These are phyloP conservation scores for Pholiota molesta DNA, from an alignment of 768 basidiomycete genomes.

Conservation along the genomic window DNA sequence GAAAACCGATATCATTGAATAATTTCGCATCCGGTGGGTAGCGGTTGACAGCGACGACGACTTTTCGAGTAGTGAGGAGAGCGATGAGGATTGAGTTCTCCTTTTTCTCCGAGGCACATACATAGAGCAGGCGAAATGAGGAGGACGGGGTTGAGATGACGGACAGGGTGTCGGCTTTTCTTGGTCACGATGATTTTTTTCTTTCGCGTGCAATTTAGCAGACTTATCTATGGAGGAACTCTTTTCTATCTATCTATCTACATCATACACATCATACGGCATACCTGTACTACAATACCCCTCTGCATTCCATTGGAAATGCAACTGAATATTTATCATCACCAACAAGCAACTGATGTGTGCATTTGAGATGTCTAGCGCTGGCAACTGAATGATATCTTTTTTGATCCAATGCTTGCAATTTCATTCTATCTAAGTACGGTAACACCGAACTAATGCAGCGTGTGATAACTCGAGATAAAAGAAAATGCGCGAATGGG, in stretches of 20 bases:
- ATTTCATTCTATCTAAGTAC: constrained; percentile 14
- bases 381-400: neutral
- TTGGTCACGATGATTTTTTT: neutral
- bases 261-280: constrained; percentile 8
- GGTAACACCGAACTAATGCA: constrained; percentile 7
- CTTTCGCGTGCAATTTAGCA: constrained; percentile 2
- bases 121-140: too few relatives aligned
- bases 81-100: constrained; percentile 24
- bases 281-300: constrained; percentile 15
- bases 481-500: constrained; percentile 6
- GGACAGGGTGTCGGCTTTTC: neutral
- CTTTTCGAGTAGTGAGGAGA: constrained; percentile 33
- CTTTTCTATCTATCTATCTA: constrained; percentile 7
- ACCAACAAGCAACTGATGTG: neutral
- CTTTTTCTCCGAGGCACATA: neutral
- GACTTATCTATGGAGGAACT: constrained; percentile 17
- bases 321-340: neutral
- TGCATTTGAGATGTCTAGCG: neutral
- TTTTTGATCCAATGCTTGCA: constrained; percentile 9
- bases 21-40: constrained; percentile 40
- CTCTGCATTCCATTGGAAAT: neutral
- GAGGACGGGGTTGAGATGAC: too few relatives aligned
- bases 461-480: constrained; percentile 4
- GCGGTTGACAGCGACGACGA: constrained; percentile 30
- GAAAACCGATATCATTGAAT: constrained; percentile 52